Evolutionary conservation across 2,329 filamentous ascomycete species (phyloP).

Genomic region (Chaetomium strumarium): DNA sequence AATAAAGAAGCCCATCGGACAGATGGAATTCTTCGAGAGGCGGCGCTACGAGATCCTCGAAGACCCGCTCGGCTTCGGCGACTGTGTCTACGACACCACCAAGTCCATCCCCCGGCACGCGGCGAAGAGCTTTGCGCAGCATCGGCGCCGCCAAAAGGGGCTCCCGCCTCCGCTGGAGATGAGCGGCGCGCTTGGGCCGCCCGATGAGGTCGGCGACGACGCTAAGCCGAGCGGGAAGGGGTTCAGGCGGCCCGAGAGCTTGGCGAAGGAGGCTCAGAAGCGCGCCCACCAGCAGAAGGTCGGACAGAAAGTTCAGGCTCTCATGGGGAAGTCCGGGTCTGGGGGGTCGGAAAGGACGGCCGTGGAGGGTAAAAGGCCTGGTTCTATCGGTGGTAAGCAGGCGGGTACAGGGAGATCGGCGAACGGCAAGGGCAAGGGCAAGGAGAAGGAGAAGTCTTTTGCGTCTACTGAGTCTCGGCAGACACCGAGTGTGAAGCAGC

Average conservation of each 20-base stretch:
- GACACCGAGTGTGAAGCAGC: not conserved
- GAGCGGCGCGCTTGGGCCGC: conserved; percentile 17
- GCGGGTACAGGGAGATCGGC: no score
- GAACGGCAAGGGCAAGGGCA: not conserved
- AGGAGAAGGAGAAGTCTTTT: not conserved
- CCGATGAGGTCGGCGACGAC: not conserved
- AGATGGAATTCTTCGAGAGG: conserved; percentile 17
- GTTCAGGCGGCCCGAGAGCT: not conserved
- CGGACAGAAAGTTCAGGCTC: not conserved
- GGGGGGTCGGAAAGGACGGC: not conserved
- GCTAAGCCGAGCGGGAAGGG: not conserved
- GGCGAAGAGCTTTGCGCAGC: conserved; percentile 7
- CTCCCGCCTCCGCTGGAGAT: conserved; percentile 12
- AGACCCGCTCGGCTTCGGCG: conserved; percentile 23
- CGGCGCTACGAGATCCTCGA: conserved; percentile 20
- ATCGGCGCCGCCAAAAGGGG: conserved; percentile 6
- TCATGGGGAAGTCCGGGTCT: not conserved
- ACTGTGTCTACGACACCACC: conserved; percentile 18
- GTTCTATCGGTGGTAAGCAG: no score
- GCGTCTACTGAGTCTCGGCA: not conserved
- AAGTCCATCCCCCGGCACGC: conserved; percentile 1
- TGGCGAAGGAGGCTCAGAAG: conserved; percentile 12
- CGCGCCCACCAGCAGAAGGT: conserved; percentile 11
- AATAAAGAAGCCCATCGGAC: not conserved
- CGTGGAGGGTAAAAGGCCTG: no score